Base-by-base conservation (phyloP, 331 rosid genomes). In the Quercus phellos region DNA sequence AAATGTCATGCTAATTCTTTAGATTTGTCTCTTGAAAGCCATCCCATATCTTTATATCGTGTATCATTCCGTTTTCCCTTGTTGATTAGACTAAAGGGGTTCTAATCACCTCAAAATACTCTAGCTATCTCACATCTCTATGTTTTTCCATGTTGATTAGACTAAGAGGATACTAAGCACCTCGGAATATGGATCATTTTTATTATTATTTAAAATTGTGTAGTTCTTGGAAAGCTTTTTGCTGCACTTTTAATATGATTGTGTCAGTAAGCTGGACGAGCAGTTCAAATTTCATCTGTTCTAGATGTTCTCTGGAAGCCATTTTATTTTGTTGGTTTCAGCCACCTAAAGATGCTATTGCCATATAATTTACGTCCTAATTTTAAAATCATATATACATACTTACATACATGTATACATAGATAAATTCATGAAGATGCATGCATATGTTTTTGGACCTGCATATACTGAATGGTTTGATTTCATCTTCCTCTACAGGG, bases 401-500 rank as follows among this genome's bases (percentile, higher is more conserved):
- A 21, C 17, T 6, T 58, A 3, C 32, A 58, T 58, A 56, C 16
- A 21, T 21, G 12, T 8, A 58, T 27, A 4, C 4, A 26, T 58
- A 58, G 2, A 11, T 56, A 58, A 58, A 21, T 8, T 58, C 63
- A 56, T 5, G 17, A 26, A 5, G 68, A 63, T 29, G 54, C 51
- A 35, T 73, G 70, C 66, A 60, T 55, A n/a, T 68, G 76, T 12
- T 54, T 30, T 81, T 38, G 12, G 42, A 16, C 38, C 21, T 17
- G 22, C 69, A 17, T 54, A 12, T 53, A 4, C 75, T 80, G 27
- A 66, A 55, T 21, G 60, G 74, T 70, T 72, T 60, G 46, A 55
- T 75, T 79, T 79, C 9, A 10, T 68, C 71, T 60, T 76, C 16
- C 66, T 11, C 77, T 75, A 29, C 87, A 90, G 97, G 89, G 80